A percentile compares a stretch with the other conserved stretches of the same genome.
Evolutionary conservation across 371 early-diverging fungal species (phyloP).

Genomic region (Phascolomyces articulosus): DNA sequence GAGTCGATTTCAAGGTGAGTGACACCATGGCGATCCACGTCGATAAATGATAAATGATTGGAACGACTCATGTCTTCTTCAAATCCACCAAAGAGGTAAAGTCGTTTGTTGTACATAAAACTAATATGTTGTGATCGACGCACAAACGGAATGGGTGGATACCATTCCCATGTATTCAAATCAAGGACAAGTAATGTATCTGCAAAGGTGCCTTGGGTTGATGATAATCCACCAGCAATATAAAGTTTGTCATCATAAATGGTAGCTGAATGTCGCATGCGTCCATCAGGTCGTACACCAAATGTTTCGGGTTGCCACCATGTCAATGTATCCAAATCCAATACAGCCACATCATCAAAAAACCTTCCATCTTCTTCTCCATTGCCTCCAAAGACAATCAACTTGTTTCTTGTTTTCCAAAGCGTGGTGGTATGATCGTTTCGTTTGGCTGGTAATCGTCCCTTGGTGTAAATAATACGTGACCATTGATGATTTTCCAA

Average conservation of each 20-base stretch:
- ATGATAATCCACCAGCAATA: slow-evolving; percentile 59
- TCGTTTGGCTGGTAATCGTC: slow-evolving; percentile 64
- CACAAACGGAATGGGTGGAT: slow-evolving; percentile 58
- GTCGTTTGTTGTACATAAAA: slow-evolving; percentile 55
- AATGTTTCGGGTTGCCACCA: slow-evolving; percentile 65
- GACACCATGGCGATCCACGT: slow-evolving; percentile 44
- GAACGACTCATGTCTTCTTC: slow-evolving; percentile 68
- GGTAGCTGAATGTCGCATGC: slow-evolving; percentile 72
- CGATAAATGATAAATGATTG: slow-evolving; percentile 60
- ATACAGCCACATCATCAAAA: slow-evolving; percentile 64
- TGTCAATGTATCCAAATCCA: slow-evolving; percentile 60
- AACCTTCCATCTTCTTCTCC: slow-evolving; percentile 63
- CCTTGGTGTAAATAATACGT: slow-evolving; percentile 63
- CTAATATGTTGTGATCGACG: slow-evolving; percentile 64
- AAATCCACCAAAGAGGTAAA: slow-evolving; percentile 72
- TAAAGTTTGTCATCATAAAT: slow-evolving; percentile 68
- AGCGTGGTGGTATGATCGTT: slow-evolving; percentile 68
- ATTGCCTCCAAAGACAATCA: slow-evolving; percentile 75
- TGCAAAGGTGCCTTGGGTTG: slow-evolving; percentile 39
- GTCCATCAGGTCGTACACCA: slow-evolving; percentile 56
- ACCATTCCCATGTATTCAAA: slow-evolving; percentile 68
- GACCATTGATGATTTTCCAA: slow-evolving; percentile 50
- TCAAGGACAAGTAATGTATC: slow-evolving; percentile 63
- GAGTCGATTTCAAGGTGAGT: slow-evolving; percentile 58
- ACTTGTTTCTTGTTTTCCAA: slow-evolving; percentile 58